Conservation (phyloP, 306 rosid species). For the Datisca glomerata region DNA sequence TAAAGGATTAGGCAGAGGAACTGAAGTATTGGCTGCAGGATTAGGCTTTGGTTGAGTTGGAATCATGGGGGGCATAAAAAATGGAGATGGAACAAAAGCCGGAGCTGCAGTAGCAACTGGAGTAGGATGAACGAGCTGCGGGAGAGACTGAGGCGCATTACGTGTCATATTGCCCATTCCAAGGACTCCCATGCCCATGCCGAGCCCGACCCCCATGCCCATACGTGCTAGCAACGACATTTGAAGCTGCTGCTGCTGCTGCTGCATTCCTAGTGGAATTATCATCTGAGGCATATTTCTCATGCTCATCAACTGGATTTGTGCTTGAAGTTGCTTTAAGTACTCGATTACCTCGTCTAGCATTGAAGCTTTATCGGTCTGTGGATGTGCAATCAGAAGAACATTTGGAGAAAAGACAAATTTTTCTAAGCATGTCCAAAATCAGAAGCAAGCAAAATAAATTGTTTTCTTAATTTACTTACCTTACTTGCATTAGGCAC, state of each 20-base stretch:
- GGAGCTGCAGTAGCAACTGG: constrained; percentile 19
- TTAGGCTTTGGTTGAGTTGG: constrained; percentile 20
- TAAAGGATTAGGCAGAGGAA: constrained; percentile 22
- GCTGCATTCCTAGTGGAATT: constrained; percentile 36
- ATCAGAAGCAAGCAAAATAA: background rate
- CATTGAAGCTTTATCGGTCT: constrained; percentile 44
- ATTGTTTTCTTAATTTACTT: background rate
- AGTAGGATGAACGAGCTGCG: constrained; percentile 15
- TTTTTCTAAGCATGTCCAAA: background rate
- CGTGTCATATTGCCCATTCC: constrained; percentile 12
- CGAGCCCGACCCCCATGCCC: constrained; percentile 17
- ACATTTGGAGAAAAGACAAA: background rate
- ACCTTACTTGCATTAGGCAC: constrained; percentile 47
- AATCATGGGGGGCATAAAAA: constrained; percentile 23
- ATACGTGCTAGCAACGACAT: constrained; percentile 30
- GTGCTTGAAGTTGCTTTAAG: constrained; percentile 40
- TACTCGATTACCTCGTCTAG: constrained; percentile 38
- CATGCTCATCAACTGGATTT: constrained; percentile 30
- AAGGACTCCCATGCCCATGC: constrained; percentile 18
- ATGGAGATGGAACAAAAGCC: constrained; percentile 7
- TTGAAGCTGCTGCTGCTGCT: constrained; percentile 28
- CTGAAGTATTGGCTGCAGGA: constrained; percentile 11
- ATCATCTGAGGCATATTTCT: constrained; percentile 30
- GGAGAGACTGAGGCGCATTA: constrained; percentile 11
- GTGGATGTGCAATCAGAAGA: constrained; percentile 6